Conservation (phyloP, 2,329 filamentous ascomycete genomes). For the Didymellaceae sp. region DNA sequence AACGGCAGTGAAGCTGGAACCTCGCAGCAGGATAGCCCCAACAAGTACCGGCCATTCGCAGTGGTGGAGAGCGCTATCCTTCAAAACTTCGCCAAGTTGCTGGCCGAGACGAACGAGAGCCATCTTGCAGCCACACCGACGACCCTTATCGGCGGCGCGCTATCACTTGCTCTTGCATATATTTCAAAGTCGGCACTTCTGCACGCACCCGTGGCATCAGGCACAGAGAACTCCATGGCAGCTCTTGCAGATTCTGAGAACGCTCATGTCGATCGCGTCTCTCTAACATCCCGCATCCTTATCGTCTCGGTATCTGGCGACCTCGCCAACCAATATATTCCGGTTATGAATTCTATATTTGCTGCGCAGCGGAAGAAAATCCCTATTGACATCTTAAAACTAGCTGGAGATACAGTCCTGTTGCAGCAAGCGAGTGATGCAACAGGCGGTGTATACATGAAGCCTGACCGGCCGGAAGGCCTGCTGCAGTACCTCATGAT, state of each 20-base stretch:
- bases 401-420: conserved; percentile 87
- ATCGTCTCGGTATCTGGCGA: conserved; percentile 90
- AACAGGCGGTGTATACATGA: conserved; percentile 73
- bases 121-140: conserved; percentile 74
- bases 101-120: conserved; percentile 67
- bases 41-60: conserved; percentile 93
- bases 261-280: conserved; percentile 47
- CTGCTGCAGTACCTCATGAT: conserved; percentile 95
- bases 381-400: conserved; percentile 88
- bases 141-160: conserved; percentile 87
- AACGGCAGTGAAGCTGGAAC: conserved; percentile 30
- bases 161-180: conserved; percentile 87
- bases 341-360: conserved; percentile 98
- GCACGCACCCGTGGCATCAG: conserved; percentile 45
- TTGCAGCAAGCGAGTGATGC: conserved; percentile 87
- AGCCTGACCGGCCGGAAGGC: conserved; percentile 60
- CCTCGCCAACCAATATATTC: conserved; percentile 88
- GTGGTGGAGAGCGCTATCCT: conserved; percentile 84
- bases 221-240: conserved; percentile 55
- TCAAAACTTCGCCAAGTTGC: conserved; percentile 73
- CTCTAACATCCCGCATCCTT: conserved; percentile 81
- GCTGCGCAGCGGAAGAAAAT: conserved; percentile 87
- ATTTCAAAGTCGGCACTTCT: conserved; percentile 80
- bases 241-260: conserved; percentile 50
- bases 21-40: conserved; percentile 61